Base-by-base conservation (phyloP, 345 rosid species). In the Jatropha curcas region DNA sequence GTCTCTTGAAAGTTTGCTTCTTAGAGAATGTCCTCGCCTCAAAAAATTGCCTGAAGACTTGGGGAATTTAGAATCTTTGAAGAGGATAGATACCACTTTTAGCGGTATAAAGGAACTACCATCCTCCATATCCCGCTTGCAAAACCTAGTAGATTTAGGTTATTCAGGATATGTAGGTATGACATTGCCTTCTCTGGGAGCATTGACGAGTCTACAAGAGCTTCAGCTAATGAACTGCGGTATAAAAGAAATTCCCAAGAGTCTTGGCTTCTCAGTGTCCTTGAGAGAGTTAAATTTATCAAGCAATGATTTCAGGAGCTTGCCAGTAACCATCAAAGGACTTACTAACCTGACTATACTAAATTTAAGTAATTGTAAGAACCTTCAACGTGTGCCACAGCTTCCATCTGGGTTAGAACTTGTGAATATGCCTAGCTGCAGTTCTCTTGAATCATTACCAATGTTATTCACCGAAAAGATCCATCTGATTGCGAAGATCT, bases 281-380 rank as follows among this genome's bases (percentile, higher is more conserved):
- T 11, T 68, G 12, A 16, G 27, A 39, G 2, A 5, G 6, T 16
- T 68, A 13, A 4, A 35, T 53, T 24, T 68, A 55, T 2, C 34
- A 2, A 60, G 72, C 35, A 68, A 68, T 24, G 22, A 34, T 68
- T 68, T 68, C 27, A 28, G 34, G 11, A 5, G 34, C 13, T n/a
- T 74, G 22, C 71, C 77, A 4, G 20, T 53, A 39, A 65, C 13
- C 66, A 74, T 74, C 66, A 60, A 33, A n/a, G 45, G 39, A 2
- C 69, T 68, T 51, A 28, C 31, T 14, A n/a, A n/a, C n/a, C 37
- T 30, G 10, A 1, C 33, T 51, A 4, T 0, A 1, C 78, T 75
- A 39, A 10, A 20, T n/a, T 10, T 75, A 4, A 14, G 60, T 4
- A 6, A 52, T 22, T 71, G 75, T 41, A 4, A 19, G 7, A 65